Conservation (phyloP, 441 rosid genomes). For the Pelargonium citronellum region DNA sequence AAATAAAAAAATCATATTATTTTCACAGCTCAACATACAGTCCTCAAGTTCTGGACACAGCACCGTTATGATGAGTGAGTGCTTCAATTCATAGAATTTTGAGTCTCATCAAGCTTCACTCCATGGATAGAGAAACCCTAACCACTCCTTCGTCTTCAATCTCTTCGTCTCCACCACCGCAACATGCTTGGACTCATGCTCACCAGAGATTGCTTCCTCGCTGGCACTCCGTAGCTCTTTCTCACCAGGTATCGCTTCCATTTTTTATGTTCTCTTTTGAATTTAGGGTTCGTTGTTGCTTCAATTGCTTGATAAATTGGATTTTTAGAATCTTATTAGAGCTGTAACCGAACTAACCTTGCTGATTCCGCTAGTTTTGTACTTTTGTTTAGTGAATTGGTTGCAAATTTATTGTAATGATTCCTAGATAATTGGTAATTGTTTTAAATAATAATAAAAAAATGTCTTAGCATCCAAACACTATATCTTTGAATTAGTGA, state of each 20-base stretch:
- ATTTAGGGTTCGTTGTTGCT: not conserved
- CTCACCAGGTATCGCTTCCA: conserved; percentile 41
- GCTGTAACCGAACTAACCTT: not conserved
- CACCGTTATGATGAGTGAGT: not conserved
- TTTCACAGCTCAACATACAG: not conserved
- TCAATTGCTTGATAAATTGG: not conserved
- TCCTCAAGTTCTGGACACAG: not conserved
- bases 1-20: too few species aligned
- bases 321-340: not conserved
- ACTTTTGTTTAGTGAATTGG: not conserved
- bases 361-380: not conserved
- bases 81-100: not conserved
- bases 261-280: not conserved
- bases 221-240: conserved; percentile 47
- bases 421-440: not conserved
- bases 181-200: conserved; percentile 58
- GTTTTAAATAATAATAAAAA: not conserved
- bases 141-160: not conserved
- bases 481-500: not conserved
- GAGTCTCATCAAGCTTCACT: not conserved
- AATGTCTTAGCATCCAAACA: not conserved
- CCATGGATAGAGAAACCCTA: not conserved
- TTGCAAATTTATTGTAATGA: not conserved
- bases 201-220: conserved; percentile 48
- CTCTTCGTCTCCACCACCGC: conserved; percentile 32